Conservation (phyloP, 208 protist species). For the Naegleria fowleri region DNA sequence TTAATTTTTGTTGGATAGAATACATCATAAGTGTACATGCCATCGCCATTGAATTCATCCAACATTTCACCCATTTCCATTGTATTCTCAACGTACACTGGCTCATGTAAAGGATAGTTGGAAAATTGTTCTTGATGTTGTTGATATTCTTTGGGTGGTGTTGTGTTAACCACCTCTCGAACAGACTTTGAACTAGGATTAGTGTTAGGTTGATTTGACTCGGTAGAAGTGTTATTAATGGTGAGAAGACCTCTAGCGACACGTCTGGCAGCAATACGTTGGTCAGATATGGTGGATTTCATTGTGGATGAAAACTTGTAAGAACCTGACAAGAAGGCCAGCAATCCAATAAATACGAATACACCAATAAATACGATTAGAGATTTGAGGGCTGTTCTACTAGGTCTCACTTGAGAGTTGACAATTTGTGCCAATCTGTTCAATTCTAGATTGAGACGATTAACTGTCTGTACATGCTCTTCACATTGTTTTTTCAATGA, state of each 20-base stretch:
- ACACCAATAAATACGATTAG: background rate
- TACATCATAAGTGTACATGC: background rate
- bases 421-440: background rate
- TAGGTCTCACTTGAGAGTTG: background rate
- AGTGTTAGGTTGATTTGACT: background rate
- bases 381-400: background rate
- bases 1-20: background rate
- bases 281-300: background rate
- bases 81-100: background rate
- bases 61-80: background rate
- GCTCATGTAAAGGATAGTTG: background rate
- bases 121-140: background rate
- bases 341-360: background rate
- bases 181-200: background rate
- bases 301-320: background rate
- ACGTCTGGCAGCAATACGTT: background rate
- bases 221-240: background rate
- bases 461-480: background rate
- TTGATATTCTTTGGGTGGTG: background rate
- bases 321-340: background rate
- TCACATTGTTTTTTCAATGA: background rate
- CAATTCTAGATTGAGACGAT: background rate
- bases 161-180: background rate
- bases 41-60: background rate
- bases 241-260: background rate